phyloP scores from a whole-genome alignment of 2,329 filamentous ascomycete species.

The Phaeosphaeria sp. region DNA sequence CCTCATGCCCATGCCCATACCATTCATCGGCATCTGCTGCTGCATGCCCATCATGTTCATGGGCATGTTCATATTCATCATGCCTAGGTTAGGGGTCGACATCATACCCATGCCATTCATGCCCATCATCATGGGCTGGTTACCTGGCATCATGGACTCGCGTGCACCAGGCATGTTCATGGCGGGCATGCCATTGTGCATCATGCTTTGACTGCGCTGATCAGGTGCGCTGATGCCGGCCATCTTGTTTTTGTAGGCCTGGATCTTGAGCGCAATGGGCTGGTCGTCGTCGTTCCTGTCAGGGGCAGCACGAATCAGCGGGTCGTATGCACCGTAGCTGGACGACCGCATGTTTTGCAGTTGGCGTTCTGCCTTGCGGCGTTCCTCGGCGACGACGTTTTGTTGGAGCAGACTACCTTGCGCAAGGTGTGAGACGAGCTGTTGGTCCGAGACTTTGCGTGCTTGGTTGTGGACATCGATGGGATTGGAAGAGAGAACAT shows the following conservation, averaged over 20 bases:
- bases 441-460: constrained; percentile 45
- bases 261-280: constrained; percentile 42
- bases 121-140: background rate
- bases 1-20: constrained; percentile 9
- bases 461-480: constrained; percentile 41
- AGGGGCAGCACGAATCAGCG: constrained; percentile 31
- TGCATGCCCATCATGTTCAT: constrained; percentile 17
- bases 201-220: constrained; percentile 12
- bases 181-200: constrained; percentile 14
- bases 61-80: constrained; percentile 13
- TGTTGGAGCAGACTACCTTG: constrained; percentile 51
- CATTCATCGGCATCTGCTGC: constrained; percentile 21
- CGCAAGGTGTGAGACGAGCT: constrained; percentile 41
- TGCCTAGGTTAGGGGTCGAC: constrained; percentile 6
- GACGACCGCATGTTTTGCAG: constrained; percentile 41
- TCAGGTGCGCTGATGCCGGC: constrained; percentile 17
- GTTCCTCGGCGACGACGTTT: constrained; percentile 46
- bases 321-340: constrained; percentile 37
- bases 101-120: constrained; percentile 28
- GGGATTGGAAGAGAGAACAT: constrained; percentile 66
- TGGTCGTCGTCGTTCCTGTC: constrained; percentile 35
- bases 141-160: constrained; percentile 14
- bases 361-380: constrained; percentile 43
- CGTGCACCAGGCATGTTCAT: background rate
- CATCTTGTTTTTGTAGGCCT: constrained; percentile 46